Conservation (phyloP, 495 filamentous ascomycete species). For the Xylaria scruposa region DNA sequence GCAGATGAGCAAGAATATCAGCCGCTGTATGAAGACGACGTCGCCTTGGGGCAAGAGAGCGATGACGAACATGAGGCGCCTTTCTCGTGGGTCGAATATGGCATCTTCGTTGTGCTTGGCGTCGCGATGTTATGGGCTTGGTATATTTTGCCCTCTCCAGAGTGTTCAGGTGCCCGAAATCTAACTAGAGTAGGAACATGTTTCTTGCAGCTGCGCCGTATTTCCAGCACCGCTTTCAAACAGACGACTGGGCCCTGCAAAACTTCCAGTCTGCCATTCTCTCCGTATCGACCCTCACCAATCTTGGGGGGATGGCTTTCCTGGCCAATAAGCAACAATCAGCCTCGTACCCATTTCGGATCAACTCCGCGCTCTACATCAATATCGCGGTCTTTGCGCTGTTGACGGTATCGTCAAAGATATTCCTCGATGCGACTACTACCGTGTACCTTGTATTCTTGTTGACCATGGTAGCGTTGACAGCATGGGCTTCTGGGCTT, state of each 20-base stretch:
- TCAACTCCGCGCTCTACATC: constrained; percentile 73
- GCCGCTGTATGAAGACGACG: constrained; percentile 57
- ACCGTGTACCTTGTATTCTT: constrained; percentile 78
- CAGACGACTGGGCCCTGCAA: constrained; percentile 69
- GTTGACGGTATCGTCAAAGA: constrained; percentile 78
- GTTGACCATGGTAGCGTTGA: constrained; percentile 79
- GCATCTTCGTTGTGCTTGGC: constrained; percentile 84
- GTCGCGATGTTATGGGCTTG: constrained; percentile 97
- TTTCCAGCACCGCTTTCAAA: constrained; percentile 83
- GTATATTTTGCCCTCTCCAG: constrained; percentile 58
- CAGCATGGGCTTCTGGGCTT: constrained; percentile 80
- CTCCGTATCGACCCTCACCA: constrained; percentile 83
- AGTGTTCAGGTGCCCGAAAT: constrained; percentile 8
- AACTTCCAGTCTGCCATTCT: constrained; percentile 90
- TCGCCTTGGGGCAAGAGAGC: constrained; percentile 34
- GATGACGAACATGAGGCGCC: constrained; percentile 42
- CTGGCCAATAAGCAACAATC: constrained; percentile 79
- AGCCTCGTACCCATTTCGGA: constrained; percentile 84
- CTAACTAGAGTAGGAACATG: constrained; percentile 80
- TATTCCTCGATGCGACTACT: constrained; percentile 65
- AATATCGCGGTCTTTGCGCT: constrained; percentile 75
- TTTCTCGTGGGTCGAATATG: constrained; percentile 85
- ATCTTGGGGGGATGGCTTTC: constrained; percentile 72
- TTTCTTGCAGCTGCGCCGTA: constrained; percentile 95
- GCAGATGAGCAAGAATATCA: constrained; percentile 60